phyloP scores from a whole-genome alignment of 139 green algal species.

The Edaphochlamys debaryana region DNA sequence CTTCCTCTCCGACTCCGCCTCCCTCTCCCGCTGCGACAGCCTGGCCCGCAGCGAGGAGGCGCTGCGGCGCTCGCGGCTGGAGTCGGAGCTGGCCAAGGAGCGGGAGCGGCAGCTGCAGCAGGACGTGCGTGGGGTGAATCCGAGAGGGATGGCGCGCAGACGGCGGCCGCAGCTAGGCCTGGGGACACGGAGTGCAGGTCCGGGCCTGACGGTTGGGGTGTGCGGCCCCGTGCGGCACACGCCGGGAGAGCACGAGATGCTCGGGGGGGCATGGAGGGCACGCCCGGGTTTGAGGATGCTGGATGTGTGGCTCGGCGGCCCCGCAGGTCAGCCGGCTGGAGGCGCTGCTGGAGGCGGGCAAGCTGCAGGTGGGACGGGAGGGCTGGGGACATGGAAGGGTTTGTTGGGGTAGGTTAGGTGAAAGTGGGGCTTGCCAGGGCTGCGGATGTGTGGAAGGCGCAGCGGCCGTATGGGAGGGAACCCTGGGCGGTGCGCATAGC shows the following conservation, averaged over 20 bases:
- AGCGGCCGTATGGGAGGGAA: neutral
- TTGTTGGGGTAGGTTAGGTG: too few relatives aligned
- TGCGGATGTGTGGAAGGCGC: too few relatives aligned
- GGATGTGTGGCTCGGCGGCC: neutral
- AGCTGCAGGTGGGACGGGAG: constrained; percentile 37
- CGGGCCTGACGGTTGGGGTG: neutral
- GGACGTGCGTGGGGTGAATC: constrained; percentile 16
- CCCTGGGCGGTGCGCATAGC: neutral
- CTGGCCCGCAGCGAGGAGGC: constrained; percentile 29
- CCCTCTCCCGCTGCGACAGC: neutral
- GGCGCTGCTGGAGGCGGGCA: constrained; percentile 55
- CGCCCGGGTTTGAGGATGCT: neutral
- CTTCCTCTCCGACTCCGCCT: too few relatives aligned
- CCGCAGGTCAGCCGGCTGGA: constrained; percentile 50
- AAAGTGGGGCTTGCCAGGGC: too few relatives aligned
- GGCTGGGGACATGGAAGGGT: too few relatives aligned
- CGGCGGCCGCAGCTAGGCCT: too few relatives aligned
- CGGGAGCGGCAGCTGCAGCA: constrained; percentile 44
- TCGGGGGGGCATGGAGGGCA: too few relatives aligned
- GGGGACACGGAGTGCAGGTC: neutral
- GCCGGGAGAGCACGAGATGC: too few relatives aligned
- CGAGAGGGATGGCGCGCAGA: too few relatives aligned
- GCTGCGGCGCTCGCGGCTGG: neutral
- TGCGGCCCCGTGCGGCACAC: neutral
- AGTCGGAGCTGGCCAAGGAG: constrained; percentile 10